Evolutionary conservation across 2,329 filamentous ascomycete genomes (phyloP), one percentile per base, ranked within the genome.

Genomic region (Pseudogymnoascus sp.): DNA sequence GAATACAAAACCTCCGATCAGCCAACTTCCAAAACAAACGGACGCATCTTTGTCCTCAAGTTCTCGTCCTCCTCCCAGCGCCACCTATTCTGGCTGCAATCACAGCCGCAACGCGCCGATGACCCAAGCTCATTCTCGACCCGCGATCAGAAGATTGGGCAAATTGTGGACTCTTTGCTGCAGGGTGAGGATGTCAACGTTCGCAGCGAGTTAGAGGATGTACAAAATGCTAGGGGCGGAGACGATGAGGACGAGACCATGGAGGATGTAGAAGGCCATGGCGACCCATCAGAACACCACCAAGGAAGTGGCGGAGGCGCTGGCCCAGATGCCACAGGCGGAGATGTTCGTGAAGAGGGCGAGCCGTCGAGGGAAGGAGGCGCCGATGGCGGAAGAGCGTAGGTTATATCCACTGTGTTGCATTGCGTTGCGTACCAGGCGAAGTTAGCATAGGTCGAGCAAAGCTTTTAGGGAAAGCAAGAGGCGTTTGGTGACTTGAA

Each of bases 311-410:
- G 86, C 68, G 92, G 92, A 64, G 92, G 92, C 67, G 92, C 92
- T 64, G 92, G 92, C 35, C 79, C 90, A 62, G 92, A 84, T 75
- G 92, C 92, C 61, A 96, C 92, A 2, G 93, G 93, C 62, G 93
- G 92, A 66, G 93, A 99, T 74, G 79, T 96, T 69, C 85, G 92
- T 76, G 87, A 95, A 75, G 94, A 97, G 76, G 94, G 94, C 63
- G 86, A 91, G 75, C 87, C 85, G 69, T 86, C 93, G 67, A 84
- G 95, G 78, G 92, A 96, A 77, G 94, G 93, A 64, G 94, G 95
- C 74, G 91, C 91, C 69, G 94, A 97, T 78, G 94, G 95, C 72
- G 95, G 91, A 79, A 87, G 94, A 97, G 94, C 93, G 94, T 99
- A 97, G 93, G 95, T 99, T 77, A 69, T 62, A 55, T 62, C 58